These are phyloP conservation scores for Monascus purpureus DNA, from an alignment of 495 filamentous ascomycete species.

Conservation along the genomic window DNA sequence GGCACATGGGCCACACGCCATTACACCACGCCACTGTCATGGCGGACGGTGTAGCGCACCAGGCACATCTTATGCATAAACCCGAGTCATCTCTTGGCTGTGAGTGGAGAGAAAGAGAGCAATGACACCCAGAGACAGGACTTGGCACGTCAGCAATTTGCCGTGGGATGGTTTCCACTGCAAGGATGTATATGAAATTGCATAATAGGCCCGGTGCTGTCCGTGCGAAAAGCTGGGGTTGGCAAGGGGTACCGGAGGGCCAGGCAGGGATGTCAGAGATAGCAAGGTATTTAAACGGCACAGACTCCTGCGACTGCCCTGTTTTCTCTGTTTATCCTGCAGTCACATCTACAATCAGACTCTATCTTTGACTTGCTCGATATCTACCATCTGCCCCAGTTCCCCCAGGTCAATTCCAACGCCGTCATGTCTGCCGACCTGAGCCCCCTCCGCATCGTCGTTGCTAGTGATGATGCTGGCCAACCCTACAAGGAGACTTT, in stretches of 20 bases:
- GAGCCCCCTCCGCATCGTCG: constrained; percentile 41
- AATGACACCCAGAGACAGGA: not conserved
- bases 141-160: too few relatives aligned
- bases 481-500: constrained; percentile 67
- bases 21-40: constrained; percentile 1
- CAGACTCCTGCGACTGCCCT: constrained; percentile 1
- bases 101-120: not conserved
- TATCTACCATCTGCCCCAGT: not conserved
- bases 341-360: not conserved
- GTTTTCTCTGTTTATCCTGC: constrained; percentile 1
- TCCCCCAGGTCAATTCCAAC: not conserved
- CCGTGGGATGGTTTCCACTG: too few relatives aligned
- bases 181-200: too few relatives aligned
- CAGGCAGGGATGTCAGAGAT: constrained; percentile 8
- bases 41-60: too few relatives aligned
- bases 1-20: too few relatives aligned
- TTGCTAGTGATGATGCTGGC: constrained; percentile 62
- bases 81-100: not conserved
- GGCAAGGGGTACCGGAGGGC: not conserved
- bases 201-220: too few relatives aligned
- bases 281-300: constrained; percentile 4
- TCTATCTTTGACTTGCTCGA: constrained; percentile 1
- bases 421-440: constrained; percentile 23
- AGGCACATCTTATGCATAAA: not conserved
- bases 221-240: not conserved